Base-by-base conservation (phyloP, 73 alveolate genomes). In the Paramecium caudatum region DNA sequence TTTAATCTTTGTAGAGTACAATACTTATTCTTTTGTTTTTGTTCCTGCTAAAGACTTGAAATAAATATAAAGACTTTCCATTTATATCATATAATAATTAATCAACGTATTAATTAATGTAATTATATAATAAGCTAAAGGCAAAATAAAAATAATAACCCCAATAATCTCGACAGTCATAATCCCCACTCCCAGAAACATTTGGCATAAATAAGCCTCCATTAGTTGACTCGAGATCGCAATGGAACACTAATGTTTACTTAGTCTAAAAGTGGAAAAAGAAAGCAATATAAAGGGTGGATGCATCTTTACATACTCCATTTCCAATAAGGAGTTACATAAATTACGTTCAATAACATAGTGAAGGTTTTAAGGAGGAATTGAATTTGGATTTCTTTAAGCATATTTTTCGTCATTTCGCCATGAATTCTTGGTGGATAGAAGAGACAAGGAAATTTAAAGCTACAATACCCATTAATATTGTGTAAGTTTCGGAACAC, bases 231-330 rank as follows among this genome's bases (percentile, higher is more conserved):
- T 68, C 84, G n/a, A 68, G 84, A 68, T 68, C 49, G 4, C 21
- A 68, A 37, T 68, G 84, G 84, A 68, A 68, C 34, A 68, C 61
- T 9, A 68, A 37, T 68, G 84, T 68, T 32, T 68, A 68, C 13
- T 37, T 68, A 16, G 50, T 68, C 34, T 49, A 47, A 34, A 68
- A 68, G 34, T 68, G 84, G 84, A 43, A 68, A 37, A 68, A 16
- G 50, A 68, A 68, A 68, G 61, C 25, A 32, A 34, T 34, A 25
- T 25, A 68, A 23, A 34, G 50, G 19, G 84, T 68, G 8, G 84
- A 68, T 68, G 17, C 61, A 1, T 37, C 27, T 25, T 43, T 68
- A 12, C 47, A 37, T 7, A 32, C 50, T n/a, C 84, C 84, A 32
- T 68, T 68, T 68, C 84, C 84, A 12, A 68, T 68, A 34, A 4